Evolutionary conservation across 129 eudicot species (phyloP).

Genomic region (Dittrichia graveolens): DNA sequence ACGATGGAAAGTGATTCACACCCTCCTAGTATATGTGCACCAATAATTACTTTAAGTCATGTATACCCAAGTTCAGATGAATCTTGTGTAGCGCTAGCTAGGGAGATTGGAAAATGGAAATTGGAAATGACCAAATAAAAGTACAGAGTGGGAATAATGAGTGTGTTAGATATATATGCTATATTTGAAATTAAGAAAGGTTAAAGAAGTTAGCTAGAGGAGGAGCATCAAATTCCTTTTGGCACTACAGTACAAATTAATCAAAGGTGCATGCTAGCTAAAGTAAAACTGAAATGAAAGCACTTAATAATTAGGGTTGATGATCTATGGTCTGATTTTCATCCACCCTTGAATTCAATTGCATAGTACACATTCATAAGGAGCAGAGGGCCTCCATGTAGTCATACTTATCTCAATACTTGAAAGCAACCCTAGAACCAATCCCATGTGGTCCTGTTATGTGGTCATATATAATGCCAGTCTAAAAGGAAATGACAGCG

Average conservation of each 20-base stretch:
- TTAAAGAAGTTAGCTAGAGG: conserved; percentile 24
- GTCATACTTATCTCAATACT: conserved; percentile 29
- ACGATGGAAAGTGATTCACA: conserved; percentile 34
- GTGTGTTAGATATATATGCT: conserved; percentile 4
- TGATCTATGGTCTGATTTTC: conserved; percentile 27
- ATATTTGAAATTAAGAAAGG: neutral
- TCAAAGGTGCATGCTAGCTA: conserved; percentile 42
- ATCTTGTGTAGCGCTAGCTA: conserved; percentile 20
- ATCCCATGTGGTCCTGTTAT: conserved; percentile 39
- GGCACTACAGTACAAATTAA: conserved; percentile 38
- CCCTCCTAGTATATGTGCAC: conserved; percentile 32
- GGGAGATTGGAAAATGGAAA: neutral
- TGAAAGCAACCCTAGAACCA: conserved; percentile 43
- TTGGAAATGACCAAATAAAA: conserved; percentile 13
- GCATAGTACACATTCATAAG: conserved; percentile 40
- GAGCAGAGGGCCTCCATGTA: conserved; percentile 26
- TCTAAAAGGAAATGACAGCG: conserved; percentile 41
- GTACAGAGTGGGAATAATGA: conserved; percentile 35
- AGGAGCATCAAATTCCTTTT: conserved; percentile 41
- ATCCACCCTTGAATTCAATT: conserved; percentile 33
- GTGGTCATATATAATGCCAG: conserved; percentile 33
- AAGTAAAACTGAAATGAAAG: conserved; percentile 43
- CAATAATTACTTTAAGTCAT: conserved; percentile 22
- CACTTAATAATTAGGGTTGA: conserved; percentile 39
- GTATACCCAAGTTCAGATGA: conserved; percentile 36